A percentile compares a stretch with the other conserved stretches of the same genome.
Conservation (phyloP, 768 basidiomycete genomes). For the Mycena crocata region DNA sequence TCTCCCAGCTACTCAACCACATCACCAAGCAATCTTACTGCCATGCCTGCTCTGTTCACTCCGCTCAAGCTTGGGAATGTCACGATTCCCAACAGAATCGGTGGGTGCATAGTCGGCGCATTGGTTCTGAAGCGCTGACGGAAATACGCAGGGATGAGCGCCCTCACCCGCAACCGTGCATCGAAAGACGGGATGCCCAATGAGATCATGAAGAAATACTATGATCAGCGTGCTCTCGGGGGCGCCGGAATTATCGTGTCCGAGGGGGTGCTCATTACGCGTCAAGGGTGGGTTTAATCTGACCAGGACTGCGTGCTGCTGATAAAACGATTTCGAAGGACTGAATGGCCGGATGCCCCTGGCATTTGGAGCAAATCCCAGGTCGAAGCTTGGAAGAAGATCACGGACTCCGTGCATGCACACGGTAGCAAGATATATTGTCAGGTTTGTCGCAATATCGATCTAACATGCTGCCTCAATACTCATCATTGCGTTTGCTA, state of each 20-base stretch:
- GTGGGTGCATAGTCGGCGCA: neutral
- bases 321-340: neutral
- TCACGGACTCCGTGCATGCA: slow-evolving; percentile 59
- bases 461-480: neutral
- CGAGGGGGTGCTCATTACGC: slow-evolving; percentile 53
- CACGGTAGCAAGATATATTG: slow-evolving; percentile 57
- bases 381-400: slow-evolving; percentile 57
- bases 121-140: neutral
- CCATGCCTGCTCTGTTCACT: slow-evolving; percentile 24
- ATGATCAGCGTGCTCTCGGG: slow-evolving; percentile 50
- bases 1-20: too few species aligned
- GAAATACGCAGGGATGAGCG: slow-evolving; percentile 48
- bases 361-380: slow-evolving; percentile 62
- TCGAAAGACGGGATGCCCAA: slow-evolving; percentile 52
- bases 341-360: slow-evolving; percentile 45
- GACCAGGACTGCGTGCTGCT: neutral
- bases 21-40: too few species aligned
- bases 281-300: slow-evolving; percentile 52
- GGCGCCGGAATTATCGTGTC: slow-evolving; percentile 53
- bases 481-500: slow-evolving; percentile 38
- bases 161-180: slow-evolving; percentile 56
- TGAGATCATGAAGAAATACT: slow-evolving; percentile 53
- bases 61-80: slow-evolving; percentile 20
- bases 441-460: slow-evolving; percentile 43
- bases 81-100: slow-evolving; percentile 23